These are phyloP conservation scores for Sinapis alba DNA, from an alignment of 441 rosid species.

Conservation along the genomic window DNA sequence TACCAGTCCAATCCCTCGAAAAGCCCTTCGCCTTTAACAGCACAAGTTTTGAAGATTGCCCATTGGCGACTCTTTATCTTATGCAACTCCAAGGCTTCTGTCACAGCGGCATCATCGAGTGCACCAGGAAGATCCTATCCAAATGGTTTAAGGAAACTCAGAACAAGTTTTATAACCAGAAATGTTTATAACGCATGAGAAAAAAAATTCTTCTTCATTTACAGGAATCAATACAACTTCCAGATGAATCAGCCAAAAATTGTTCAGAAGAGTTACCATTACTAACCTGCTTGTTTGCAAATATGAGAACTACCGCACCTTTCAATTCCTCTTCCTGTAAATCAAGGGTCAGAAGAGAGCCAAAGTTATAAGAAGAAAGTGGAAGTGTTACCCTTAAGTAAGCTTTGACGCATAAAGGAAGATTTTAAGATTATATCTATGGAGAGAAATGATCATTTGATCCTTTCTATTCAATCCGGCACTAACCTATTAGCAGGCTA, in stretches of 20 bases:
- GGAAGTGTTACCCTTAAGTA: background rate
- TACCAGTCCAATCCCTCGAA: conserved; percentile 85
- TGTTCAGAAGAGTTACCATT: background rate
- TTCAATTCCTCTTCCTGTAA: conserved; percentile 83
- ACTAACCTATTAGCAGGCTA: background rate
- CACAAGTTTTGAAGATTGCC: conserved; percentile 55
- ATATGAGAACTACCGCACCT: conserved; percentile 79
- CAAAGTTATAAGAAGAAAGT: background rate
- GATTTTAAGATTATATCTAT: background rate
- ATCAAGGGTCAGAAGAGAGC: conserved; percentile 4
- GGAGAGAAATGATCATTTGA: background rate
- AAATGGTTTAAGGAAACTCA: background rate
- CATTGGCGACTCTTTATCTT: conserved; percentile 69
- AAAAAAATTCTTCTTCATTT: background rate
- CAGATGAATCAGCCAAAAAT: background rate
- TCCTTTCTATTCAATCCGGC: background rate
- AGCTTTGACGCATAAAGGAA: background rate
- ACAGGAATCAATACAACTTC: background rate
- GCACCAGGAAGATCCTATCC: conserved; percentile 95
- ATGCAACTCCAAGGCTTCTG: conserved; percentile 80
- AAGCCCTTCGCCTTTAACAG: conserved; percentile 73
- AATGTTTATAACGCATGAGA: background rate
- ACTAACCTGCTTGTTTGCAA: conserved; percentile 91
- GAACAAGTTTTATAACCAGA: background rate
- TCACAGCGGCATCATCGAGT: conserved; percentile 80